Base-by-base conservation (phyloP, 106 monocot genomes). In the Agapanthus africanus region DNA sequence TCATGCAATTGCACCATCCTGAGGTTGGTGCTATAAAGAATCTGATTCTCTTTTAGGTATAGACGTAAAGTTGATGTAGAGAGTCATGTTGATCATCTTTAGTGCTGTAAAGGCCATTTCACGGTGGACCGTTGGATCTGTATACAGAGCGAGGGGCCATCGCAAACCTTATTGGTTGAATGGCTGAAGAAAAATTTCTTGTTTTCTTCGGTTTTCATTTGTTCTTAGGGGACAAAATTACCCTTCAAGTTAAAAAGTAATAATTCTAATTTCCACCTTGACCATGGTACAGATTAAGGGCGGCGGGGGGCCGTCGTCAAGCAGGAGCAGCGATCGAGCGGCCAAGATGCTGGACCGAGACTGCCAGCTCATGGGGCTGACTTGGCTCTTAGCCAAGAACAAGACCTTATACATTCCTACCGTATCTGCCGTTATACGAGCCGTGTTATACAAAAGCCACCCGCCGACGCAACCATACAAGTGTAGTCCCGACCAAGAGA, bases 361-460 rank as follows among this genome's bases (percentile, higher is more conserved):
- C 80, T 94, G 93, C 82, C 90, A 87, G 84, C 80, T 94, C 52
- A 94, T 94, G 93, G 93, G 90, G 22, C 80, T 94, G 70, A 94
- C 93, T 28, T 94, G 93, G 93, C 87, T 94, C 54, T 82, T 90
- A 40, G 80, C 86, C 11, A 77, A 71, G 70, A 93, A 93, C 78
- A 77, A 76, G 84, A 81, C 93, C 33, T 73, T 73, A 0, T 94
- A 82, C 73, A 94, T 94, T 37, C 84, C 90, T 38, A 94, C 93
- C 21, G 93, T 90, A 23, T 94, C 93, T 39, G 93, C 93, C 9
- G 93, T 94, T 22, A 72, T 94, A 52, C 81, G 93, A 28, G 93
- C 93, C 40, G 49, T 94, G 9, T 69, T 90, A 38, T 94, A 84
- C 84, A 76, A 69, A 27, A 39, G 72, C 21, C 81, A 63, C 27